Percentiles rank a stretch among this genome's conserved stretches.
These are phyloP conservation scores for Tylopilus vinaceipallidus DNA, from an alignment of 768 basidiomycete species.

Conservation along the genomic window DNA sequence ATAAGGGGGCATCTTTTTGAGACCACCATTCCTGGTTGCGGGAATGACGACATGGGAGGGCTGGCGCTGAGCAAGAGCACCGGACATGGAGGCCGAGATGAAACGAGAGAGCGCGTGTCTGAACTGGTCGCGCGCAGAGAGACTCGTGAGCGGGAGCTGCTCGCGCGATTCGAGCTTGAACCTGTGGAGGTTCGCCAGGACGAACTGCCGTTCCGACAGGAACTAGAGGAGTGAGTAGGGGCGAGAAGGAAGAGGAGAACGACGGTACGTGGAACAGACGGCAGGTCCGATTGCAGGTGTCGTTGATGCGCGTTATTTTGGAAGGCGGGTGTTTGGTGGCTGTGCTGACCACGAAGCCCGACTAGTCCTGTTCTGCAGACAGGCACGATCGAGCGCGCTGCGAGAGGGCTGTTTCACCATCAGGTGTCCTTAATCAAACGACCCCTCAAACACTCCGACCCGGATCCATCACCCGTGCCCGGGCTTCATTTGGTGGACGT, in stretches of 20 bases:
- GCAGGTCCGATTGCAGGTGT: constrained; percentile 22
- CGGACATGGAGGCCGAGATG: constrained; percentile 49
- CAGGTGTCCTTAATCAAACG: not conserved
- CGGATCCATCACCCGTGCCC: too few relatives aligned
- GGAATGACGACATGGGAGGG: constrained; percentile 25
- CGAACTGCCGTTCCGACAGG: constrained; percentile 26
- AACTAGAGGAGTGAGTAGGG: constrained; percentile 7
- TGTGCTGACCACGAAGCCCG: constrained; percentile 1
- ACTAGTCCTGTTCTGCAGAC: too few relatives aligned
- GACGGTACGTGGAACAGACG: constrained; percentile 22
- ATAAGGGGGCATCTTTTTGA: constrained; percentile 84
- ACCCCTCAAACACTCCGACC: not conserved
- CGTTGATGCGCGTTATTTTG: constrained; percentile 21
- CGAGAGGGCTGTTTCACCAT: not conserved
- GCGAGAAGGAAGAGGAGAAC: not conserved
- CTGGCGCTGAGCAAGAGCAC: constrained; percentile 19
- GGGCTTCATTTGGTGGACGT: too few relatives aligned
- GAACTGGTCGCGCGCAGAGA: constrained; percentile 55
- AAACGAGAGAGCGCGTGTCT: constrained; percentile 53
- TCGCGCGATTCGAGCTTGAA: constrained; percentile 30
- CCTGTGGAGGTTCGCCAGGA: constrained; percentile 29
- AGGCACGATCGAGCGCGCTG: too few relatives aligned
- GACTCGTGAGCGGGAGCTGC: constrained; percentile 42
- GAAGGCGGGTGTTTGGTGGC: constrained; percentile 5
- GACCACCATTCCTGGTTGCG: constrained; percentile 33